Evolutionary conservation across 805 yeast genomes (phyloP), one percentile per base, ranked within the genome.

Genomic region (Zygosaccharomyces lentus): DNA sequence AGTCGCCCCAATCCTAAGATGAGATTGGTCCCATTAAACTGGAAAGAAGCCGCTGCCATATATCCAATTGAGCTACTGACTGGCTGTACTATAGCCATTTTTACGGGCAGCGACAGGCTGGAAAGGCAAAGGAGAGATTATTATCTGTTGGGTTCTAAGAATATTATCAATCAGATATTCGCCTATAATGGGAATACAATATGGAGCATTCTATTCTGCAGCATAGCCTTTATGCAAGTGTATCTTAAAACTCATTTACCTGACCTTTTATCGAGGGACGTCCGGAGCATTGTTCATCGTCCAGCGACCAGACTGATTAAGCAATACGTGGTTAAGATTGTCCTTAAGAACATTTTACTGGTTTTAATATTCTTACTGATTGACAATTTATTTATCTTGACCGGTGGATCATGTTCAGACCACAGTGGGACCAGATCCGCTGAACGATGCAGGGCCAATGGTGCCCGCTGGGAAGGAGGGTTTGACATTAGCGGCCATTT

Each of bases 401-500:
- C 69, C 1, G 72, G 72, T 17, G 73, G 73, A 0, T 40, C 56
- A 7, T 69, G 72, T 48, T 30, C 45, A 2, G 37, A 50, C 19
- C 53, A 48, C 6, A 45, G 51, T 25, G 46, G 46, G 1, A 54
- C 67, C 8, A 49, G 44, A 5, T 63, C 67, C 31, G 69, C 73
- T 1, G 66, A 63, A 37, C 41, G 34, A 3, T 71, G 74, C 46
- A 53, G 60, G 21, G 25, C 37, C 7, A 49, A 48, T 13, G 56
- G 58, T 17, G 77, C 74, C 1, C 40, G 51, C 12, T 77, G 82
- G 81, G 55, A 55, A 4, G 69, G 71, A 48, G 78, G 79, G 8
- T 77, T 77, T 53, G 82, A 78, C 54, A 62, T 73, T 4, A 74
- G 80, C 32, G 81, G 82, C 1, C 83, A 78, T 55, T 72, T 69